Evolutionary conservation across 1,284 basidiomycete species (phyloP), one percentile per base, ranked within the genome.

Genomic region (Ustilago hordei): DNA sequence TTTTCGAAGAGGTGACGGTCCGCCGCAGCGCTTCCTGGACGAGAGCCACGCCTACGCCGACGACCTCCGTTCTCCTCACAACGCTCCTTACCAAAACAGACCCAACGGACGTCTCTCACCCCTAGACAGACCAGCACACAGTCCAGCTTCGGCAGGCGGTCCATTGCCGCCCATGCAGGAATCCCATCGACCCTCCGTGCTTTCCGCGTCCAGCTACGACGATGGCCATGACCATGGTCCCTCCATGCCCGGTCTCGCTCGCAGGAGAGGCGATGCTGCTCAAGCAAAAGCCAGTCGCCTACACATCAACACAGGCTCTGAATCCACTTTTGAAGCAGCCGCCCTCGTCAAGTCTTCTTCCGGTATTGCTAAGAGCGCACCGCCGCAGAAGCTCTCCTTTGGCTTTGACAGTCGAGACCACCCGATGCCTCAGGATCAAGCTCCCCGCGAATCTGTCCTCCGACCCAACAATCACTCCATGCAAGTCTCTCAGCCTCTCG

Each of bases 361-460:
- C 19, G 64, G 62, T 32, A 68, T 75, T 12, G 76, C 82, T n/a
- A 73, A 71, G 52, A 82, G 81, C 53, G 84, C 84, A 1, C 84
- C 84, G 5, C 80, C 84, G 17, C 77, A 83, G 31, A 83, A 85
- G 74, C 74, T 73, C 19, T 70, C 72, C 0, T 85, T 84, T 36
- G 72, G 73, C 17, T 48, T 60, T 11, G 79, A 78, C 55, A 68
- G 61, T 47, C 72, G 68, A 31, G 59, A 58, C 28, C 61, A 72
- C 32, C 41, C 70, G 31, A 7, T 73, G 64, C 64, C 75, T 55
- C 63, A 71, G 54, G 60, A 71, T 12, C 67, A 66, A 50, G 62
- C 53, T 56, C 69, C 58, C 7, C 58, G 61, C 55, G 57, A 66
- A 11, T 11, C 48, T 6, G 55, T 52, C 38, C 43, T 61, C 28